These are phyloP conservation scores for Solioccasus polychromus DNA, from an alignment of 768 basidiomycete genomes.

Conservation along the genomic window DNA sequence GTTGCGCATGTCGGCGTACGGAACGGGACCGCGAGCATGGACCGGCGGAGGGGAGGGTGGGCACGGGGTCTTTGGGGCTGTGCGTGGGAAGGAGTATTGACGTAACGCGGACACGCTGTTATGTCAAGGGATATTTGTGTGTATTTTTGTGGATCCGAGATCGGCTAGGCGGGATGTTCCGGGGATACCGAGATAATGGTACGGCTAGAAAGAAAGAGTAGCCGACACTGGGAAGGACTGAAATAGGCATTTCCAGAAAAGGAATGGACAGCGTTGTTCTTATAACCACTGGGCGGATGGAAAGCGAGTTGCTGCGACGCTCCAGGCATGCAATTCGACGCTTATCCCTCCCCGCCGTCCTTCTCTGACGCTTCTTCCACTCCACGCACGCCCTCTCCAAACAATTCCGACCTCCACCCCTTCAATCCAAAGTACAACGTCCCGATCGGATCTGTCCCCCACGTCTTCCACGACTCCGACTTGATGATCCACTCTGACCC, in stretches of 20 bases:
- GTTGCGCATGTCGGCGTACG: constrained; percentile 9
- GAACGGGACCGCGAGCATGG: not conserved
- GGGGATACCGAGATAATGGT: constrained; percentile 30
- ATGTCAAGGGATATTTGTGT: constrained; percentile 27
- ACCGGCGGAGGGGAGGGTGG: constrained; percentile 15
- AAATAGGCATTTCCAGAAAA: constrained; percentile 24
- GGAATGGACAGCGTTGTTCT: constrained; percentile 31
- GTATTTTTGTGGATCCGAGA: constrained; percentile 29
- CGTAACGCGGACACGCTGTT: constrained; percentile 33
- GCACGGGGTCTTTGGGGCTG: constrained; percentile 18
- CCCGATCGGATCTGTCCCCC: constrained; percentile 44
- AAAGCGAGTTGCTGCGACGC: constrained; percentile 22
- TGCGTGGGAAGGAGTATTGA: constrained; percentile 32
- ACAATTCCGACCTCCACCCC: constrained; percentile 34
- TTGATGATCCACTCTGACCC: constrained; percentile 38
- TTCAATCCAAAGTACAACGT: constrained; percentile 38
- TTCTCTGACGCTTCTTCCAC: constrained; percentile 67
- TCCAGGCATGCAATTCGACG: constrained; percentile 53
- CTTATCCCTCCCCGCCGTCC: constrained; percentile 46
- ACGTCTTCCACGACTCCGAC: constrained; percentile 47
- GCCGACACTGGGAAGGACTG: constrained; percentile 34
- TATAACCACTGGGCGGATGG: constrained; percentile 27
- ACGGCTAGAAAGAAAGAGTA: constrained; percentile 36
- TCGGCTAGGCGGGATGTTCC: constrained; percentile 32
- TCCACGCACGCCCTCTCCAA: constrained; percentile 74